Percentiles rank a stretch among this genome's conserved stretches.
phyloP scores from a whole-genome alignment of 2,329 filamentous ascomycete genomes.

The Onygenales sp. region DNA sequence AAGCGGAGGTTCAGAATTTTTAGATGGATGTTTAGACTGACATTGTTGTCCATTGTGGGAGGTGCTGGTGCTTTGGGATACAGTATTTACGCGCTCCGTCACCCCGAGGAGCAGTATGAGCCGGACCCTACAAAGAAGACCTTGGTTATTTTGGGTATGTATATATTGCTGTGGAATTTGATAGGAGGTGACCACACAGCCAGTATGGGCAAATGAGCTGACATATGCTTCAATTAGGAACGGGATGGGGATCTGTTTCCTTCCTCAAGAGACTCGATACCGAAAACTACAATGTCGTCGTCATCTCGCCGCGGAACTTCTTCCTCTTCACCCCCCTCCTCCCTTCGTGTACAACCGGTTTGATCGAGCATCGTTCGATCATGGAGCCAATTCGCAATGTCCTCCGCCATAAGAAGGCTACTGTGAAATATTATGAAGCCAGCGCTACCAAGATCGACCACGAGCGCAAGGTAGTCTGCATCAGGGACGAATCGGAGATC shows the following conservation, averaged over 20 bases:
- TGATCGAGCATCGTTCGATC: constrained; percentile 97
- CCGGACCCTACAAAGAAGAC: constrained; percentile 92
- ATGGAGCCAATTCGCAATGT: constrained; percentile 99
- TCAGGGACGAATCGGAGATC: constrained; percentile 87
- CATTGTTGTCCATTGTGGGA: constrained; percentile 64
- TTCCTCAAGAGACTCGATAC: constrained; percentile 98
- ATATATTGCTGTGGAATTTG: constrained; percentile 1
- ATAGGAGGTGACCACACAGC: background rate
- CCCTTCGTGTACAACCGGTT: constrained; percentile 92
- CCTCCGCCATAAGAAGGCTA: constrained; percentile 84
- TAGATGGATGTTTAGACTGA: constrained; percentile 73
- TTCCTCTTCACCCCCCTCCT: constrained; percentile 98
- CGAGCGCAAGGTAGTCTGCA: constrained; percentile 76
- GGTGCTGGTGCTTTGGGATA: constrained; percentile 65
- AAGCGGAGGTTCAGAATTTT: constrained; percentile 59
- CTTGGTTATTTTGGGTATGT: constrained; percentile 79
- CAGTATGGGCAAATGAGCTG: constrained; percentile 5
- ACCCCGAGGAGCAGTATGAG: constrained; percentile 68
- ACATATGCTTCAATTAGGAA: constrained; percentile 50
- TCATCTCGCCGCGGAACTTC: constrained; percentile 97
- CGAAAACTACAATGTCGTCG: constrained; percentile 97
- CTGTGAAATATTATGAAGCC: constrained; percentile 95
- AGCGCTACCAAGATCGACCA: constrained; percentile 93
- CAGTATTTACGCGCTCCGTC: constrained; percentile 69
- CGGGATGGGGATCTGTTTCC: constrained; percentile 92